A percentile compares a stretch with the other conserved stretches of the same genome.
phyloP scores from a whole-genome alignment of 768 basidiomycete genomes.

The Leccinum subgranulosum region DNA sequence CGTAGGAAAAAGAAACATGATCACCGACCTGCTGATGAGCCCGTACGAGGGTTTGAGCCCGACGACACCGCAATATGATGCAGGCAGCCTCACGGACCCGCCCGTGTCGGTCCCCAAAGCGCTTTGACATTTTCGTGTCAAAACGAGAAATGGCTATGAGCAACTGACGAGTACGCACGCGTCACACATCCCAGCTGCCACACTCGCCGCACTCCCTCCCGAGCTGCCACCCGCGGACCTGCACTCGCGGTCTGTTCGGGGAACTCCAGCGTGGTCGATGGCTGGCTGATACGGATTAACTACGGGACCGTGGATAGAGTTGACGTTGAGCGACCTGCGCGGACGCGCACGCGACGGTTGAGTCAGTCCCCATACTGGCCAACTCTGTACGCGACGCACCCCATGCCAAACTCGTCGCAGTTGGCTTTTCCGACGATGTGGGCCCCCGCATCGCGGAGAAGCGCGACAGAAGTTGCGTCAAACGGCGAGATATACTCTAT shows the following conservation, averaged over 20 bases:
- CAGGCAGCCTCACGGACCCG: slow-evolving; percentile 89
- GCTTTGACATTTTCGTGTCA: slow-evolving; percentile 38
- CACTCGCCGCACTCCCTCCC: slow-evolving; percentile 93
- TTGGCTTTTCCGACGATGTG: slow-evolving; percentile 85
- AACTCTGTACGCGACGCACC: slow-evolving; percentile 46
- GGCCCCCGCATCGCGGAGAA: slow-evolving; percentile 60
- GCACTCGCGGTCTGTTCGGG: slow-evolving; percentile 33
- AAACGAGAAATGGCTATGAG: neutral
- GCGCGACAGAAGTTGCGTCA: slow-evolving; percentile 78
- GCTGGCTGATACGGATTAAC: slow-evolving; percentile 16
- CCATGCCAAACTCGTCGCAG: slow-evolving; percentile 99
- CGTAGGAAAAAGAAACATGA: neutral
- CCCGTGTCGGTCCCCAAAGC: slow-evolving; percentile 95
- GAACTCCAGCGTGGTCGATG: slow-evolving; percentile 5
- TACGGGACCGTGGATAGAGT: no score
- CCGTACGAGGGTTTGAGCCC: slow-evolving; percentile 97
- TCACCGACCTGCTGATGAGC: slow-evolving; percentile 72
- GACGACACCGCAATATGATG: slow-evolving; percentile 88
- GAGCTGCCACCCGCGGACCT: slow-evolving; percentile 90
- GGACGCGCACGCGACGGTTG: neutral
- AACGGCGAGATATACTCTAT: slow-evolving; percentile 76
- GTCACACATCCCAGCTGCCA: slow-evolving; percentile 78
- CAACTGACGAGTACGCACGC: slow-evolving; percentile 52
- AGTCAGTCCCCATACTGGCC: neutral
- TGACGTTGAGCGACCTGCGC: slow-evolving; percentile 46